Evolutionary conservation across 768 basidiomycete species (phyloP), one percentile per base, ranked within the genome.

Genomic region (Candolleomyces aberdarensis): DNA sequence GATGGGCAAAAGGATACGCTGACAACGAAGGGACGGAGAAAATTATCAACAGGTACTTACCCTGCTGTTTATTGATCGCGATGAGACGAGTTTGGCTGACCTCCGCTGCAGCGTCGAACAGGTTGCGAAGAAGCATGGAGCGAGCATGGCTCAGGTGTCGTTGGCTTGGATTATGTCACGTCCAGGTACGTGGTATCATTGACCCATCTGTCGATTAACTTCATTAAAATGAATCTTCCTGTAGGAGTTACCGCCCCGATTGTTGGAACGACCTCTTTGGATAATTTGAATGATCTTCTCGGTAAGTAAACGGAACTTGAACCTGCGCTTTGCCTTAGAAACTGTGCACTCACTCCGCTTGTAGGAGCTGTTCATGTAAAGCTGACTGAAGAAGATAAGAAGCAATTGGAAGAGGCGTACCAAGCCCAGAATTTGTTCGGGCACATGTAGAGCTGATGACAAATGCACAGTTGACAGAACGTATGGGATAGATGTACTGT

Each of bases 61-160:
- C n/a, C n/a, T n/a, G n/a, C n/a, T n/a, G n/a, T n/a, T n/a, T n/a
- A n/a, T n/a, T n/a, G n/a, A n/a, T n/a, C n/a, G n/a, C n/a, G n/a
- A n/a, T n/a, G n/a, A n/a, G 40, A n/a, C 20, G 41, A 46, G 26
- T 49, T 29, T 36, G 36, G 11, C 52, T 13, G 2, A 20, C 10
- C 9, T 40, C 20, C 13, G 15, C 58, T 36, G 0, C 57, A 82
- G 84, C 9, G 80, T 89, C 43, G 83, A 86, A 64, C 74, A 79
- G 57, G 71, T 88, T 51, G 81, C 85, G 3, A 82, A 82, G 65
- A 76, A 79, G 49, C 78, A 78, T 48, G 76, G 76, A 4, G 70
- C 78, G 6, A 78, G 74, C 32, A 88, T 88, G 87, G 83, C 84
- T 0, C 83, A 85, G 62, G 71, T 85, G 7, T 75, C 83, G 3